Evolutionary conservation across 108 stramenopile species (phyloP).

Genomic region (Epithemia pelagica): DNA sequence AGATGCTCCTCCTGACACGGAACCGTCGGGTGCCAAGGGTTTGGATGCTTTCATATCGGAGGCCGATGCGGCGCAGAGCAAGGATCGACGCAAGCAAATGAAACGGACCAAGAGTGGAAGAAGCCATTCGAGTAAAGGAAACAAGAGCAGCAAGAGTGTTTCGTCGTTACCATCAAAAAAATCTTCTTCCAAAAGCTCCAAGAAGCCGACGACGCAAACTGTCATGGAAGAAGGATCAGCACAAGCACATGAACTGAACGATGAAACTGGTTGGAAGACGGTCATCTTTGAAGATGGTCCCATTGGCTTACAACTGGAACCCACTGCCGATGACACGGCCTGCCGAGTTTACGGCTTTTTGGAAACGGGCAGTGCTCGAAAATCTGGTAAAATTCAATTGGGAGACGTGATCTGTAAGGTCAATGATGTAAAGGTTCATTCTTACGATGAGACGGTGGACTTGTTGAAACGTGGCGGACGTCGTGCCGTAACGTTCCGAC

Average conservation of each 20-base stretch:
- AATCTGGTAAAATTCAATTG: constrained; percentile 17
- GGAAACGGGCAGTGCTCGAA: constrained; percentile 4
- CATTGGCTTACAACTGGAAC: constrained; percentile 25
- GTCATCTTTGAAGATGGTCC: constrained; percentile 23
- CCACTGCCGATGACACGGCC: constrained; percentile 12
- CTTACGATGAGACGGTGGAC: constrained; percentile 14
- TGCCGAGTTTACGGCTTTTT: constrained; percentile 16
- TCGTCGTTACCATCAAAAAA: neutral
- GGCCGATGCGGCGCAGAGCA: neutral
- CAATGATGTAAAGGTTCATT: constrained; percentile 15
- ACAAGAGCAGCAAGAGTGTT: neutral
- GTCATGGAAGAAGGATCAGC: neutral
- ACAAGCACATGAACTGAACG: neutral
- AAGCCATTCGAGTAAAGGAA: neutral
- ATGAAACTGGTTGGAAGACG: constrained; percentile 1
- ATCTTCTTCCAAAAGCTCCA: neutral
- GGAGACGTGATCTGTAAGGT: constrained; percentile 18
- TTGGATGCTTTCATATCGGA: neutral
- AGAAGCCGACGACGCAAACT: neutral
- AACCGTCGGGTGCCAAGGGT: neutral
- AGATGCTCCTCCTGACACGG: neutral
- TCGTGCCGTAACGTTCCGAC: constrained; percentile 6
- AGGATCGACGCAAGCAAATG: neutral
- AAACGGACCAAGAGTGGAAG: neutral
- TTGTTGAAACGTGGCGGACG: constrained; percentile 9